A percentile compares a stretch with the other conserved stretches of the same genome.
Evolutionary conservation across 805 yeast species (phyloP).

Genomic region (Citeromyces matritensis): DNA sequence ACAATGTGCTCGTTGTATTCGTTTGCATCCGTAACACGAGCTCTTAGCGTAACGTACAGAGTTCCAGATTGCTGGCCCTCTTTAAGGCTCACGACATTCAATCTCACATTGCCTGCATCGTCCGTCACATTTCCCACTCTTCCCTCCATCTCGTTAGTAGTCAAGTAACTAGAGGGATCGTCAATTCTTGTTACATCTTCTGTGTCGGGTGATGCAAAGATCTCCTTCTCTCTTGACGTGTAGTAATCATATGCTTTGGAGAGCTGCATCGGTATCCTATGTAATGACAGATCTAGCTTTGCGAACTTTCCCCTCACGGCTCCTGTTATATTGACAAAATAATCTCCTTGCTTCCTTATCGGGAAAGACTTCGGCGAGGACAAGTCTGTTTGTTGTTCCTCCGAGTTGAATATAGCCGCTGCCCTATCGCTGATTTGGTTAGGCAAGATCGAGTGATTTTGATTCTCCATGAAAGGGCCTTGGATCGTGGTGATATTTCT

Average conservation of each 20-base stretch:
- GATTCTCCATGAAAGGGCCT: conserved; percentile 28
- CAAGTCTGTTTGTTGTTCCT: conserved; percentile 5
- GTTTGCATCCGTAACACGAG: conserved; percentile 21
- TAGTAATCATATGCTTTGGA: conserved; percentile 10
- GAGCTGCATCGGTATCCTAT: conserved; percentile 12
- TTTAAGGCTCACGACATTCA: background rate
- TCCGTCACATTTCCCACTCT: conserved; percentile 9
- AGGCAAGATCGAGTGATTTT: conserved; percentile 45
- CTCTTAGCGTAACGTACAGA: conserved; percentile 14
- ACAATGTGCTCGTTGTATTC: conserved; percentile 36
- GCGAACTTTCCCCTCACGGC: conserved; percentile 26
- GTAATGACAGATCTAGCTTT: conserved; percentile 6
- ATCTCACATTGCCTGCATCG: conserved; percentile 5
- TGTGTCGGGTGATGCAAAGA: conserved; percentile 1
- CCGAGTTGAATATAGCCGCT: conserved; percentile 33
- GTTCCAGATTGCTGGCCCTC: conserved; percentile 13
- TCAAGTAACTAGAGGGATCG: conserved; percentile 1
- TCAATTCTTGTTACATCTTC: conserved; percentile 3
- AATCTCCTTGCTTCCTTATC: conserved; percentile 7
- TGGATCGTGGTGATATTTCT: conserved; percentile 19
- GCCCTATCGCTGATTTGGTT: conserved; percentile 34
- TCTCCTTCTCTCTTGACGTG: conserved; percentile 5
- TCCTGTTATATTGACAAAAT: conserved; percentile 29
- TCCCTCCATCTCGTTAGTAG: conserved; percentile 9
- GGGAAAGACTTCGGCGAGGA: background rate